phyloP scores from a whole-genome alignment of 345 rosid genomes.

The Pistacia atlantica region DNA sequence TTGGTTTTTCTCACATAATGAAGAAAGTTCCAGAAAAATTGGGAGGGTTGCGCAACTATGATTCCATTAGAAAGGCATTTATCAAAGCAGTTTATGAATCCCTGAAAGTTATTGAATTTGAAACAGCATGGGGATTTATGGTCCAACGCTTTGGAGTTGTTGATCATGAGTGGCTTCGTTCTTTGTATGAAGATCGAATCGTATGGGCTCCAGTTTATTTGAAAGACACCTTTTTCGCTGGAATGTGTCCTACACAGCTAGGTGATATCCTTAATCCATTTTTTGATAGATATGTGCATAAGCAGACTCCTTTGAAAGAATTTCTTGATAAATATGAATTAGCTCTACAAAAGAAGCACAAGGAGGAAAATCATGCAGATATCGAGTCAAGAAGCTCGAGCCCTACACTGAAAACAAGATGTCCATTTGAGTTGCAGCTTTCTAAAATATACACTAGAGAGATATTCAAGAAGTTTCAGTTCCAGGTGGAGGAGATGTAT shows the following conservation, averaged over 20 bases:
- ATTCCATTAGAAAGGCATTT: constrained; percentile 53
- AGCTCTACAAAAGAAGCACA: constrained; percentile 71
- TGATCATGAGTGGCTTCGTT: constrained; percentile 67
- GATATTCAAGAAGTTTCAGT: constrained; percentile 73
- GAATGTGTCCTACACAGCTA: constrained; percentile 50
- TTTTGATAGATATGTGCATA: constrained; percentile 69
- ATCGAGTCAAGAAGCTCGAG: constrained; percentile 53
- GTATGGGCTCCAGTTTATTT: constrained; percentile 84
- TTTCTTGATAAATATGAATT: constrained; percentile 84
- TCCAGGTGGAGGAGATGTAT: constrained; percentile 84
- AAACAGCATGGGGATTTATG: constrained; percentile 72
- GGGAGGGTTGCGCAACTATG: constrained; percentile 56
- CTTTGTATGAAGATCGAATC: constrained; percentile 70
- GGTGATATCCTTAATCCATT: constrained; percentile 55
- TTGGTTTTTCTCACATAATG: constrained; percentile 50
- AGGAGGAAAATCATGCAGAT: constrained; percentile 68
- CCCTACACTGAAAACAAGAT: constrained; percentile 60
- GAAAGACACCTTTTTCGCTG: constrained; percentile 71
- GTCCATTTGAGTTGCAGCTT: constrained; percentile 82
- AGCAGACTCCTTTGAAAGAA: constrained; percentile 83
- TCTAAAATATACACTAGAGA: constrained; percentile 66
- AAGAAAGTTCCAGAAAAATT: constrained; percentile 55
- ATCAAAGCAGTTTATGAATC: constrained; percentile 52
- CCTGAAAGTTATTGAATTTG: constrained; percentile 67
- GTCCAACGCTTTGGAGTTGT: constrained; percentile 56